These are phyloP conservation scores for Collybia sordida DNA, from an alignment of 768 basidiomycete species.

Conservation along the genomic window DNA sequence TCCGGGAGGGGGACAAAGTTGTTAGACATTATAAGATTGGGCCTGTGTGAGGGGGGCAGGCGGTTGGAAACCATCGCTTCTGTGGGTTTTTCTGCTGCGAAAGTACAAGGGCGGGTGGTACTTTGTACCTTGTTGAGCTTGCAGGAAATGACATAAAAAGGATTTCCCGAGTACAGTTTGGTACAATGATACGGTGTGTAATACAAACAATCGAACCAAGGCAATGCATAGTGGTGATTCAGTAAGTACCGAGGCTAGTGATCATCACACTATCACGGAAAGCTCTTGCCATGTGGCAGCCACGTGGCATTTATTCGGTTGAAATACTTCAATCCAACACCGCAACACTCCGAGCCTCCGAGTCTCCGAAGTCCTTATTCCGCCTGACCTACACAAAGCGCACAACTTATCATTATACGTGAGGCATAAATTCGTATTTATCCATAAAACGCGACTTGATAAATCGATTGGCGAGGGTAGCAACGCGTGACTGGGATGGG, in stretches of 20 bases:
- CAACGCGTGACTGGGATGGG: no score
- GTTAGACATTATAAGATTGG: constrained; percentile 2
- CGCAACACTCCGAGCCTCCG: no score
- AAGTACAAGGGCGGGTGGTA: constrained; percentile 1
- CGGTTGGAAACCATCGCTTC: background rate
- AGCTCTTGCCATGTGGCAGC: constrained; percentile 6
- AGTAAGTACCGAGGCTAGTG: background rate
- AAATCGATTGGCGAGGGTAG: no score
- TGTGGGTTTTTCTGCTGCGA: background rate
- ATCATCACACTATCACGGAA: background rate
- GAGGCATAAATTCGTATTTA: no score
- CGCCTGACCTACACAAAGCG: no score
- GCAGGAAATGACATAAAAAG: no score
- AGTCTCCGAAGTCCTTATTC: no score
- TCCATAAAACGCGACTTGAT: no score
- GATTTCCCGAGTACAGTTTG: no score
- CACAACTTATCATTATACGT: background rate
- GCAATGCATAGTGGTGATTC: no score
- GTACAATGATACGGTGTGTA: background rate
- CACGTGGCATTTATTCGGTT: constrained; percentile 1
- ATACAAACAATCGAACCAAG: background rate
- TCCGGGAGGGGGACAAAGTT: constrained; percentile 14
- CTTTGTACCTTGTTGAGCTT: background rate
- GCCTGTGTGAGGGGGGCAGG: background rate
- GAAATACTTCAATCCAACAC: background rate